Evolutionary conservation across 1,139 yeast species (phyloP).

Genomic region (Insectozyma bohioensis): DNA sequence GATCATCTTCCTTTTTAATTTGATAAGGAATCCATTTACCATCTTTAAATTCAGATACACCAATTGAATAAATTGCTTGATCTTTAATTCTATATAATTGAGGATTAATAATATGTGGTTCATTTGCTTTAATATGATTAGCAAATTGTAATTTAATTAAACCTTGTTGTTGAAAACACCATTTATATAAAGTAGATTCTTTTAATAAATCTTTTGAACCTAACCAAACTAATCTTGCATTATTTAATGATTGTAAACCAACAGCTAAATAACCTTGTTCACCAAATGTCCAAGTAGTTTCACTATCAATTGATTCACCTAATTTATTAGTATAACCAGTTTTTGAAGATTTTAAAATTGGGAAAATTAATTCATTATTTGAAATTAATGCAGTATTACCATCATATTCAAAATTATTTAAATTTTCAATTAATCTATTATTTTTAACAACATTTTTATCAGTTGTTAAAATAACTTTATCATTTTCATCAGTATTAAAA

Average conservation of each 20-base stretch:
- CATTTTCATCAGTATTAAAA: slow-evolving; percentile 35
- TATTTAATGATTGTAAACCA: slow-evolving; percentile 79
- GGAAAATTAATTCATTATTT: slow-evolving; percentile 63
- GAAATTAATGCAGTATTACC: slow-evolving; percentile 44
- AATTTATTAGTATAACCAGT: slow-evolving; percentile 60
- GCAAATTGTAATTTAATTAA: slow-evolving; percentile 60
- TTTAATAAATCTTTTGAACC: slow-evolving; percentile 64
- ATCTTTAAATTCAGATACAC: slow-evolving; percentile 61
- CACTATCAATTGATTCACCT: slow-evolving; percentile 37
- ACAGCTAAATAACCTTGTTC: slow-evolving; percentile 74
- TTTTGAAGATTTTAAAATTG: slow-evolving; percentile 66
- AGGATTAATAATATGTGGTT: slow-evolving; percentile 37
- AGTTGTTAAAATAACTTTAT: slow-evolving; percentile 25
- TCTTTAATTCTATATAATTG: slow-evolving; percentile 72
- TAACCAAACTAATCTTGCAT: slow-evolving; percentile 79
- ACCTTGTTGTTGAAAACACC: slow-evolving; percentile 75
- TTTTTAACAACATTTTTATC: slow-evolving; percentile 24
- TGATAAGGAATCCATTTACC: slow-evolving; percentile 71
- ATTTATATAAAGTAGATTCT: slow-evolving; percentile 53
- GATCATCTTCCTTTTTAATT: slow-evolving; percentile 43
- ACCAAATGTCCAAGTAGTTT: slow-evolving; percentile 78
- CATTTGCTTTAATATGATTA: slow-evolving; percentile 51
- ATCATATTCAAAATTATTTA: slow-evolving; percentile 23
- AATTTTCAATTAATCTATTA: slow-evolving; percentile 21
- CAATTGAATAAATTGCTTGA: slow-evolving; percentile 61